A percentile compares a stretch with the other conserved stretches of the same genome.
These are phyloP conservation scores for Trifolium fragiferum DNA, from an alignment of 306 rosid genomes.

Conservation along the genomic window DNA sequence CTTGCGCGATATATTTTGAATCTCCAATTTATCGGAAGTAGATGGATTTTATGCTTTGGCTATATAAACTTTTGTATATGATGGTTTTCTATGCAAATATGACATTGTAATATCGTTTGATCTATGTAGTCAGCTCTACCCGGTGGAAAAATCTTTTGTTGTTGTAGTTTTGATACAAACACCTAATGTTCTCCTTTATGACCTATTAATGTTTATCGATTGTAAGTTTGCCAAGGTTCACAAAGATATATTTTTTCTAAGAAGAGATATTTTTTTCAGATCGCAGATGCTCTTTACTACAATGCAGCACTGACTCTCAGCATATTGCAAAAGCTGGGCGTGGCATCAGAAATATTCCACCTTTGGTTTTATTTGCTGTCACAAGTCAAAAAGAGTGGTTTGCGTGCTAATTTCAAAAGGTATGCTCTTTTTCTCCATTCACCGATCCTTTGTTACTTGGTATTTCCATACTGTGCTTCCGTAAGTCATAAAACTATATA, in stretches of 20 bases:
- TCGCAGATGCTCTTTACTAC: conserved; percentile 94
- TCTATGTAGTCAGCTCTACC: background rate
- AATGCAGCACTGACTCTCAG: conserved; percentile 74
- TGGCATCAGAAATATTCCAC: conserved; percentile 80
- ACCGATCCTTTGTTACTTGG: background rate
- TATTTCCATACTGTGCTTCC: background rate
- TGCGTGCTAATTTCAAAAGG: conserved; percentile 80
- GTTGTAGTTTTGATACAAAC: conserved; percentile 9
- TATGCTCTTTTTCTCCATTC: conserved; percentile 29
- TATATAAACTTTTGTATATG: background rate
- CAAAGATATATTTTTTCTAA: conserved; percentile 30
- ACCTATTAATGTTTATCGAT: background rate
- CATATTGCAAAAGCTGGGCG: conserved; percentile 79
- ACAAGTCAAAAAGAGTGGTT: conserved; percentile 84
- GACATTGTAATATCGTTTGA: background rate
- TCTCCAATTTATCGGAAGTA: background rate
- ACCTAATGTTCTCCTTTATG: background rate
- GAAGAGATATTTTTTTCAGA: conserved; percentile 48
- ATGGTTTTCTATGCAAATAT: conserved; percentile 10
- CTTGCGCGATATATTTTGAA: conserved; percentile 25
- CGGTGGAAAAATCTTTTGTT: background rate
- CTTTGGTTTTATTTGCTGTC: conserved; percentile 94
- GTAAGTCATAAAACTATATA: background rate
- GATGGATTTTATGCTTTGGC: background rate
- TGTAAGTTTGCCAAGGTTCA: conserved; percentile 38